Evolutionary conservation across 495 filamentous ascomycete species (phyloP).

Genomic region (Wilcoxina mikolae): DNA sequence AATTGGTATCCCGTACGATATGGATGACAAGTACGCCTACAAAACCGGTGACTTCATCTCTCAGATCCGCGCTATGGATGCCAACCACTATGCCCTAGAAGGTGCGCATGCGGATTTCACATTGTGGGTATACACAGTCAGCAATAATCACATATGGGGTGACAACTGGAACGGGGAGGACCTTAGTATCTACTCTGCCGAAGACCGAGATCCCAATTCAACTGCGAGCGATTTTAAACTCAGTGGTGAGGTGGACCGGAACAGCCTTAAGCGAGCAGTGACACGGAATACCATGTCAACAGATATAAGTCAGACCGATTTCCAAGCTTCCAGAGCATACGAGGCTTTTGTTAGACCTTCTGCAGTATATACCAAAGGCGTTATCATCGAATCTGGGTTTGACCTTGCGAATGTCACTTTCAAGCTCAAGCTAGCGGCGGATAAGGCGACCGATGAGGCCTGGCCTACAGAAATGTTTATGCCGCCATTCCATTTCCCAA

Average conservation of each 20-base stretch:
- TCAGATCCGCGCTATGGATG: conserved; percentile 88
- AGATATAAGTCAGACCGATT: conserved; percentile 35
- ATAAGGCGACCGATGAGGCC: conserved; percentile 38
- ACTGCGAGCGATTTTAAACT: conserved; percentile 20
- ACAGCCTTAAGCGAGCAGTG: conserved; percentile 58
- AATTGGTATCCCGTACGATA: conserved; percentile 96
- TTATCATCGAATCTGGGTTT: conserved; percentile 53
- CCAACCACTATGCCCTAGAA: conserved; percentile 87
- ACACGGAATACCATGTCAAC: conserved; percentile 53
- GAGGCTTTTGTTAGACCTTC: conserved; percentile 83
- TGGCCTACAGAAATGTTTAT: conserved; percentile 71
- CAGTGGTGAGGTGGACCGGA: conserved; percentile 39
- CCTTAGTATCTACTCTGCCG: conserved; percentile 70
- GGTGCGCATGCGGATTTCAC: conserved; percentile 62
- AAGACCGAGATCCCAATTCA: conserved; percentile 47
- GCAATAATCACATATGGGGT: conserved; percentile 80
- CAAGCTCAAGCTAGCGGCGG: conserved; percentile 46
- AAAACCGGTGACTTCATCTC: conserved; percentile 92
- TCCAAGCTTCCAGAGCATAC: conserved; percentile 57
- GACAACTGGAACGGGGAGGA: conserved; percentile 98
- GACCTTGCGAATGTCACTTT: conserved; percentile 65
- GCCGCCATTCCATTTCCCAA: conserved; percentile 87
- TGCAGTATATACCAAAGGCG: conserved; percentile 59
- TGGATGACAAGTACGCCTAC: conserved; percentile 92
- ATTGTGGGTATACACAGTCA: conserved; percentile 67